Percentiles rank a stretch among this genome's conserved stretches.
phyloP scores from a whole-genome alignment of 2,329 filamentous ascomycete species.

The Talaromyces sp. region DNA sequence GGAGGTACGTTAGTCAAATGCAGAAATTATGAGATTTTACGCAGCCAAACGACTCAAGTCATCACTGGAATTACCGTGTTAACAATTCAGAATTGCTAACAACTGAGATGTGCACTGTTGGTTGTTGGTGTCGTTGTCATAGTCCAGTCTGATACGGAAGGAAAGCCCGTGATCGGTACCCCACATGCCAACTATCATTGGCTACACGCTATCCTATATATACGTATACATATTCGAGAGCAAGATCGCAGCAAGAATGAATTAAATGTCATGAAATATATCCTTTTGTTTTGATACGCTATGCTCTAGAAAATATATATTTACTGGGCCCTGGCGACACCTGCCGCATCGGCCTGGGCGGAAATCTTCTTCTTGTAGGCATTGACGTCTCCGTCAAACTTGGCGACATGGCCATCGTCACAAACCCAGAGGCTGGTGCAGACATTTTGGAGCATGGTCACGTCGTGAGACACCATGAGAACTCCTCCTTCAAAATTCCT shows the following conservation, averaged over 20 bases:
- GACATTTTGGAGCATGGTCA: slow-evolving; percentile 96
- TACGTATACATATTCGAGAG: background rate
- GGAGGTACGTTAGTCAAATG: background rate
- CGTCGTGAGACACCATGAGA: slow-evolving; percentile 98
- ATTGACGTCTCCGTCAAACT: slow-evolving; percentile 92
- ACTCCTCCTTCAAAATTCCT: slow-evolving; percentile 88
- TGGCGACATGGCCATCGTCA: slow-evolving; percentile 87
- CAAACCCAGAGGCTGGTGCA: slow-evolving; percentile 96
- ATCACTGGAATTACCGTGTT: background rate
- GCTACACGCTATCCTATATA: background rate
- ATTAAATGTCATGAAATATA: background rate
- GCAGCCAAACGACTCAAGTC: background rate
- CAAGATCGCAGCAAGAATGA: background rate
- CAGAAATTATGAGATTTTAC: background rate
- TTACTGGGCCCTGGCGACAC: slow-evolving; percentile 57
- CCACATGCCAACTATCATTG: background rate
- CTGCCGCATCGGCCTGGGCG: slow-evolving; percentile 80
- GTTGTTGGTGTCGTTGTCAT: background rate
- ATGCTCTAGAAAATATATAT: slow-evolving; percentile 3
- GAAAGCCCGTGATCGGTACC: background rate
- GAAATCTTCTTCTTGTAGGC: slow-evolving; percentile 96
- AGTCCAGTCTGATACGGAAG: background rate
- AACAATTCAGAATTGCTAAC: background rate
- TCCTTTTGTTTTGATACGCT: background rate
- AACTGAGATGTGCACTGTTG: background rate